Base-by-base conservation (phyloP, 768 basidiomycete species). In the Dictyophora rubrovolvata region DNA sequence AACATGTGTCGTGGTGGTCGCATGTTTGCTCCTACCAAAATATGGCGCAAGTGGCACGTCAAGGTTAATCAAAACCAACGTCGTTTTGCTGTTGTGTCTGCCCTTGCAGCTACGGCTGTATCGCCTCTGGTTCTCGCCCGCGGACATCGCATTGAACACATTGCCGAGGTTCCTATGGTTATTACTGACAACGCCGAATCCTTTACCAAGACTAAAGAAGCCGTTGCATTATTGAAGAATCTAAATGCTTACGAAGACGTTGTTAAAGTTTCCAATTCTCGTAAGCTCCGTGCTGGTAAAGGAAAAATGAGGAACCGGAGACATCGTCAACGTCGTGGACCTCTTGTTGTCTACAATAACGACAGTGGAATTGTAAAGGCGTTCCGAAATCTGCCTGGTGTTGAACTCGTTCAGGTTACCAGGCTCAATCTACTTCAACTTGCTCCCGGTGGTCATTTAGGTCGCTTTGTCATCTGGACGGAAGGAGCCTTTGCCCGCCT, bases 1-100 rank as follows among this genome's bases (percentile, higher is more conserved):
- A 98, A 98, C 88, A 98, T 99, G 96, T 98, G 95, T 82, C 90
- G 96, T 75, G 95, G 96, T 71, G 96, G 96, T 79, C 93, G 96
- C 71, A 98, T 99, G 96, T 98, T 99, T 76, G 95, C 95, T 28
- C 96, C 96, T 17, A 98, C 95, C 77, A 97, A 96, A 81, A 90
- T 85, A 71, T 98, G 94, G 95, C 88, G 95, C 77, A 94, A 86
- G 74, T 99, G 96, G 96, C 96, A 99, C 78, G 89, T 98, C 79
- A 99, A 97, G 80, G 90, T 97, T 62, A 94, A 94, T 86, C 90
- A 93, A 81, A 95, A 94, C 83, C 94, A 98, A 77, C 90, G 90
- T 73, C 89, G 96, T 64, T 99, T 93, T 74, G 96, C 96, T 58
- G 85, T 90, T 63, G 95, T 98, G 65, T 97, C 96, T 63, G 96